Conservation (phyloP, 768 basidiomycete genomes). For the Galerina marginata region DNA sequence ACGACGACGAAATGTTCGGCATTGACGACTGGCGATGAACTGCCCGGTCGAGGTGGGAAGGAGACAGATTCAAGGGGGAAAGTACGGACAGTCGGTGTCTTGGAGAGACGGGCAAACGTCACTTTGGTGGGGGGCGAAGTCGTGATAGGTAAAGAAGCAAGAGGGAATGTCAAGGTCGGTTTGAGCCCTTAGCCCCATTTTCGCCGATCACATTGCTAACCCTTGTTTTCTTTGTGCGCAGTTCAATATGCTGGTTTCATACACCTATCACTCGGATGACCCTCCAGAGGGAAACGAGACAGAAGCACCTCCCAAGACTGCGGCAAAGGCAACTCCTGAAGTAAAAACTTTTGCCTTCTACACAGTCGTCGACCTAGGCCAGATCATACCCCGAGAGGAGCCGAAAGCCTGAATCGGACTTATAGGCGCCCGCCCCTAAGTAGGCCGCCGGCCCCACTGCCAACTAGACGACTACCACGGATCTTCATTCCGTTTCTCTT, state of each 20-base stretch:
- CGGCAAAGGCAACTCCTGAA: conserved; percentile 59
- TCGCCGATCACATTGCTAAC: background rate
- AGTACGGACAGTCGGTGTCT: conserved; percentile 71
- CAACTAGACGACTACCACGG: too few species aligned
- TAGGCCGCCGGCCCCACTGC: too few species aligned
- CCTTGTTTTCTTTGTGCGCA: conserved; percentile 33
- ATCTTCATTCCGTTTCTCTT: too few species aligned
- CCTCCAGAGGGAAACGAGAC: conserved; percentile 65
- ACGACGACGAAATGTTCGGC: conserved; percentile 90
- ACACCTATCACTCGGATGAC: conserved; percentile 94
- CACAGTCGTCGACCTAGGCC: conserved; percentile 80
- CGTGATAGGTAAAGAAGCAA: conserved; percentile 79
- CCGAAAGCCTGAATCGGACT: conserved; percentile 30
- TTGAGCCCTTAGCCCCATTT: background rate
- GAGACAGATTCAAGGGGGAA: conserved; percentile 54
- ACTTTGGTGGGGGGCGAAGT: conserved; percentile 91
- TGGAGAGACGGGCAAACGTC: conserved; percentile 90
- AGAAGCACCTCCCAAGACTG: conserved; percentile 42
- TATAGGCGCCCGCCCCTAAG: conserved; percentile 11
- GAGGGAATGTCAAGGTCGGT: conserved; percentile 76
- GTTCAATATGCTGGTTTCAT: conserved; percentile 95
- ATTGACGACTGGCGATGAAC: conserved; percentile 55
- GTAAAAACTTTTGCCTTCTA: conserved; percentile 92
- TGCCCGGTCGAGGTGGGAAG: conserved; percentile 46
- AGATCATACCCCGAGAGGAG: conserved; percentile 68